A percentile compares a stretch with the other conserved stretches of the same genome.
phyloP scores from a whole-genome alignment of 179 eudicot species.

The Amaranthus tricolor region DNA sequence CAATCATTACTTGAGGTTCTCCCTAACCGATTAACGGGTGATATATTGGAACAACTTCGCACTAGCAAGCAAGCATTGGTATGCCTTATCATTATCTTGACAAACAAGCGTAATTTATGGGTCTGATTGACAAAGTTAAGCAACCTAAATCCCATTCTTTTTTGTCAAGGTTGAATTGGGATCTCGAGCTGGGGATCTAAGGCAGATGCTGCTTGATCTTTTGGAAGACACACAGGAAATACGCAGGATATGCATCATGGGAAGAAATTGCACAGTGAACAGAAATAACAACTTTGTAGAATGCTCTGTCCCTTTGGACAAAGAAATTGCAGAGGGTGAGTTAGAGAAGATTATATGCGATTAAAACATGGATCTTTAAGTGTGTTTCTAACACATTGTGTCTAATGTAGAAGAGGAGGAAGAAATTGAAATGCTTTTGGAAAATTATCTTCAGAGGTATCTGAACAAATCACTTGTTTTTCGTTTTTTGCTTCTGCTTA shows the following conservation, averaged over 20 bases:
- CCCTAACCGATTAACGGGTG: constrained; percentile 79
- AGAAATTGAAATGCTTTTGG: constrained; percentile 98
- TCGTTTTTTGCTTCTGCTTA: not conserved
- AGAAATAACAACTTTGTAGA: constrained; percentile 52
- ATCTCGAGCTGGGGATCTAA: constrained; percentile 83
- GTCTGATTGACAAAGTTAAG: not conserved
- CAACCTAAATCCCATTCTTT: constrained; percentile 1
- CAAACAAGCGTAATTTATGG: not conserved
- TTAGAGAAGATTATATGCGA: constrained; percentile 15
- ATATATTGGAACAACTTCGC: constrained; percentile 86
- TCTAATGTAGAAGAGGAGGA: constrained; percentile 85
- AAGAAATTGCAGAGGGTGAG: constrained; percentile 90
- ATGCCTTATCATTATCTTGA: constrained; percentile 17
- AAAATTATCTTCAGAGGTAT: constrained; percentile 95
- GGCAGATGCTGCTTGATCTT: constrained; percentile 96
- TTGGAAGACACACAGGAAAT: constrained; percentile 93
- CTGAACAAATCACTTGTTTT: not conserved
- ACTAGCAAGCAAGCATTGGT: constrained; percentile 93
- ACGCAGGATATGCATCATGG: constrained; percentile 86
- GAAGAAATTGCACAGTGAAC: constrained; percentile 71
- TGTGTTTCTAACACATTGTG: constrained; percentile 18
- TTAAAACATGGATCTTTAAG: not conserved
- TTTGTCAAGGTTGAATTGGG: constrained; percentile 78
- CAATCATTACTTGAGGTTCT: constrained; percentile 84
- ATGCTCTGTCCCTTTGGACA: constrained; percentile 75